Base-by-base conservation (phyloP, 106 monocot species). In the Posidonia australis region DNA sequence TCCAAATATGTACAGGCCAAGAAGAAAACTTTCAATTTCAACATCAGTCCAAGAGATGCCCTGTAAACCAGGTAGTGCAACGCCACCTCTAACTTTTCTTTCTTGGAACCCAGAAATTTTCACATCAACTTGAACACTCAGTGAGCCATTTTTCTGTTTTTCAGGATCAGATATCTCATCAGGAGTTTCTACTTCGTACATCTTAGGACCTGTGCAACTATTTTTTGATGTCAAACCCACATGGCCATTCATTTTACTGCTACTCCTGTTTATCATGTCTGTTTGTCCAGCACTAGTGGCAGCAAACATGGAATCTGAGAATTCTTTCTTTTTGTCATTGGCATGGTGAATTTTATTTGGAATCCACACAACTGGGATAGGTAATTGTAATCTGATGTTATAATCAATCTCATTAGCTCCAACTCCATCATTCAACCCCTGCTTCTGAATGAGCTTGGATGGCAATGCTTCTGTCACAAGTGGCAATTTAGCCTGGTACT, bases 1-100 rank as follows among this genome's bases (percentile, higher is more conserved):
- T 25, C 86, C 83, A 70, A 86, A 94, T 58, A 94, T 80, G 64
- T 94, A 90, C 21, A 94, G 82, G 23, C 82, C 89, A 46, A 94
- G 93, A 14, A 94, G 77, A 78, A 94, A 94, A 43, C 53, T 80
- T 25, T 86, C 67, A 10, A 51, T 45, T 47, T 89, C 89, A 63
- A 52, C 79, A 65, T 82, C 68, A 54, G 68, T 80, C 88, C 84
- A 92, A 26, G 67, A 31, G 21, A 25, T 22, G 53, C 43, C 52
- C 36, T 70, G 29, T 48, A 67, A 78, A n/a, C 52, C 77, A 62
- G 92, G 92, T 10, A 49, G 0, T 19, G n/a, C 13, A 17, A 19
- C 13, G 49, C 49, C 3, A 17, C 16, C 49, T 49, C 18, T 49
- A 0, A 19, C 5, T 17, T 49, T 49, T 3, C 0, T 3, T 10